phyloP scores from a whole-genome alignment of 1,139 yeast genomes.

The Komagataea norvegica region DNA sequence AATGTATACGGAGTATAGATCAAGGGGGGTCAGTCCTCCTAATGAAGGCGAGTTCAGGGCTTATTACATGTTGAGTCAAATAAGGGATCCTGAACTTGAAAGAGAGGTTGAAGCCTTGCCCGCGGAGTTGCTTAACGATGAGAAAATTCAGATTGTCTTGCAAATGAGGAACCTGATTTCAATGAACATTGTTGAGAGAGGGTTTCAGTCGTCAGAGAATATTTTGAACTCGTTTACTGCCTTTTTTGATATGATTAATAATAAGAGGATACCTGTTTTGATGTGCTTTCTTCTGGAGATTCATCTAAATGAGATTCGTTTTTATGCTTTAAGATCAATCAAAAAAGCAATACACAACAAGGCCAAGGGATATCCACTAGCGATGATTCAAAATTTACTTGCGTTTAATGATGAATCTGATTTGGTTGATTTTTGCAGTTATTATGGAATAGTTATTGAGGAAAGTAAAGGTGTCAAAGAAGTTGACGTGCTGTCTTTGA shows the following conservation, averaged over 20 bases:
- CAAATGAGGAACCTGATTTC: slow-evolving; percentile 62
- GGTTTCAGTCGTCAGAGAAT: slow-evolving; percentile 53
- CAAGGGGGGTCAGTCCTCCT: slow-evolving; percentile 63
- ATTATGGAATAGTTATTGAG: slow-evolving; percentile 56
- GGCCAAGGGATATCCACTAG: slow-evolving; percentile 58
- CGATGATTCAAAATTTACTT: slow-evolving; percentile 44
- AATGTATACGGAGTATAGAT: slow-evolving; percentile 76
- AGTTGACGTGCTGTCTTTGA: slow-evolving; percentile 56
- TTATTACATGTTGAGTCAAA: slow-evolving; percentile 73
- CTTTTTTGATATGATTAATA: slow-evolving; percentile 56
- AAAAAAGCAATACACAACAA: slow-evolving; percentile 65
- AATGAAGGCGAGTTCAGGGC: slow-evolving; percentile 94
- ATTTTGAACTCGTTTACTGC: slow-evolving; percentile 56
- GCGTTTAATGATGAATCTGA: slow-evolving; percentile 63
- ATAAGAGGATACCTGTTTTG: slow-evolving; percentile 58
- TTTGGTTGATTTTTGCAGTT: slow-evolving; percentile 50
- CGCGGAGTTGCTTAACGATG: slow-evolving; percentile 44
- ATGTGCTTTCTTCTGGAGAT: slow-evolving; percentile 75
- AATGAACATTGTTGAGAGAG: slow-evolving; percentile 57
- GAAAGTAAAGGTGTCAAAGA: slow-evolving; percentile 37
- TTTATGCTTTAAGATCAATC: slow-evolving; percentile 68
- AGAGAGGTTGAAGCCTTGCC: slow-evolving; percentile 73
- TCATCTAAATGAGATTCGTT: slow-evolving; percentile 74
- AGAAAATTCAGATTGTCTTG: slow-evolving; percentile 66
- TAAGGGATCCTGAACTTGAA: slow-evolving; percentile 82